Base-by-base conservation (phyloP, 2,329 filamentous ascomycete genomes). In the Fusarium sarcochroum region DNA sequence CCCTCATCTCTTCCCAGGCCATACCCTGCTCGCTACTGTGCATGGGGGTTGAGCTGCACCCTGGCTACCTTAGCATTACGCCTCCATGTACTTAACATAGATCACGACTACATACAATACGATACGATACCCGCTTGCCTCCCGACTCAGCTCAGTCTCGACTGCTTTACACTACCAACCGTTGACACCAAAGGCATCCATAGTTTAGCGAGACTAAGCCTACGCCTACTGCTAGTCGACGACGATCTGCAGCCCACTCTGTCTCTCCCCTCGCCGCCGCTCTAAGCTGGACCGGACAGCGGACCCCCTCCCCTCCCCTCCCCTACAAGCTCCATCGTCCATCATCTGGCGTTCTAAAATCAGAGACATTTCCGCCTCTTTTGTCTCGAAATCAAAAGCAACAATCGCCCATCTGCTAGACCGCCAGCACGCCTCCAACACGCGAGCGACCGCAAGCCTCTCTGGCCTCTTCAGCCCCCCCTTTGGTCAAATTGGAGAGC, bases 361-460 rank as follows among this genome's bases (percentile, higher is more conserved):
- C 58, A 68, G 66, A 70, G 63, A 67, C 66, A 69, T 55, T 59
- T 51, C 49, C 42, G 45, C 44, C 59, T 52, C 62, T 23, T 23
- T 57, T 75, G 72, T 74, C 62, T 73, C 61, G 67, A 47, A 49
- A 58, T 50, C 50, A 61, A 72, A 71, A 70, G 63, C 71, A 73
- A 66, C 44, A 38, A 62, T 52, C 47, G 49, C 42, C 53, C 60
- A 56, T 42, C 48, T 67, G 40, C 66, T 63, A 60, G 56, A 67
- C 66, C 56, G 51, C 66, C 63, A 64, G 44, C 51, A 47, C 58
- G 57, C 48, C 34, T 54, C 69, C 59, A 63, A 51, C 66, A 65
- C 61, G 63, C 66, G 55, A 69, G 55, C 61, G 63, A 68, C 46
- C 48, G 30, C 50, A 60, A 49, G 50, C 42, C 46, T 51, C 30